Evolutionary conservation across 192 early-diverging fungal genomes (phyloP).

Genomic region (Ambispora gerdemannii): DNA sequence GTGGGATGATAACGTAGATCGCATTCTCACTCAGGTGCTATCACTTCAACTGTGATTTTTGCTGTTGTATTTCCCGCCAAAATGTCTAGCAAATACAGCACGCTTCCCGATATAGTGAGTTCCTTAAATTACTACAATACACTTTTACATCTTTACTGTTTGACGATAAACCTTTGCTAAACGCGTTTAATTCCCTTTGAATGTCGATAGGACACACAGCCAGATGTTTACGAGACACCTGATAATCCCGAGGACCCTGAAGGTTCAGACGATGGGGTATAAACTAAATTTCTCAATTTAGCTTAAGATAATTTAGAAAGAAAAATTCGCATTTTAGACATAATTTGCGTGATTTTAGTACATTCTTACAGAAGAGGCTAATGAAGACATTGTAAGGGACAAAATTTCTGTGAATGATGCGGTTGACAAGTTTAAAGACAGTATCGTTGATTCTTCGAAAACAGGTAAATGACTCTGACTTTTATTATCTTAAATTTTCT

Average conservation of each 20-base stretch:
- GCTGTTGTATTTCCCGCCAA: neutral
- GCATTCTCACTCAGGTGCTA: too few species aligned
- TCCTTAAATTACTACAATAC: neutral
- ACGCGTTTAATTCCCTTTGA: neutral
- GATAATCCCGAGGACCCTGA: slow-evolving; percentile 44
- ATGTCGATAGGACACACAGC: slow-evolving; percentile 58
- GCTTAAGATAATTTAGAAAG: neutral
- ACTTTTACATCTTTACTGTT: neutral
- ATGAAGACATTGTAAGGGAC: slow-evolving; percentile 56
- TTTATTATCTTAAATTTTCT: too few species aligned
- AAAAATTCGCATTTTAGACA: neutral
- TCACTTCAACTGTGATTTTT: too few species aligned
- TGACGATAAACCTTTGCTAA: neutral
- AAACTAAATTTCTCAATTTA: neutral
- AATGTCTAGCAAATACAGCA: slow-evolving; percentile 69
- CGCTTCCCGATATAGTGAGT: slow-evolving; percentile 76
- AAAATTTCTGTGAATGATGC: slow-evolving; percentile 56
- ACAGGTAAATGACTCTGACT: slow-evolving; percentile 41
- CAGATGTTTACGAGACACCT: slow-evolving; percentile 85
- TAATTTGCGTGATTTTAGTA: slow-evolving; percentile 18
- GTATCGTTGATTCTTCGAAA: slow-evolving; percentile 47
- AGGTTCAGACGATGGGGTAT: slow-evolving; percentile 24
- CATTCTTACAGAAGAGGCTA: slow-evolving; percentile 52
- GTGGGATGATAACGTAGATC: too few species aligned
- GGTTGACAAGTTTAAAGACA: slow-evolving; percentile 53